Percentiles rank a stretch among this genome's conserved stretches.
These are phyloP conservation scores for Phytophthora brassicae DNA, from an alignment of 352 stramenopile genomes.

Conservation along the genomic window DNA sequence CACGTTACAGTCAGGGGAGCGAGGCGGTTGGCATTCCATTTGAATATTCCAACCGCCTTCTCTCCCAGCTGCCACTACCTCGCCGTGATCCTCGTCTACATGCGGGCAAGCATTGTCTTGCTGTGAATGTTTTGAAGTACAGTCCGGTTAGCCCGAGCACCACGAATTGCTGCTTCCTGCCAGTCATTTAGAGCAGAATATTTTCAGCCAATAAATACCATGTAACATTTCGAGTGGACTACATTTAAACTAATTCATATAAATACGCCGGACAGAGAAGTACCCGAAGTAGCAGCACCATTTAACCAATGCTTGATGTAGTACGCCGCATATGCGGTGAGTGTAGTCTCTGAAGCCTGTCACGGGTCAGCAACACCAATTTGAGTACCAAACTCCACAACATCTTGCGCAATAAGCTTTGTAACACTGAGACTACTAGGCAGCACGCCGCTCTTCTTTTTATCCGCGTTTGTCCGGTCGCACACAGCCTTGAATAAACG, in stretches of 20 bases:
- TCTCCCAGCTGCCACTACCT: neutral
- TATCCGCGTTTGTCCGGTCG: too few relatives aligned
- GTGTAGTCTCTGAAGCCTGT: too few relatives aligned
- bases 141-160: neutral
- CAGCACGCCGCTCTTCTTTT: too few relatives aligned
- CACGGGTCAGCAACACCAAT: too few relatives aligned
- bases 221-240: neutral
- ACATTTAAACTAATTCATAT: neutral
- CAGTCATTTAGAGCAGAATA: neutral
- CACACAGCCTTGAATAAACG: too few relatives aligned
- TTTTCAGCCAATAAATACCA: neutral
- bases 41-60: conserved; percentile 9
- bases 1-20: neutral
- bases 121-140: neutral
- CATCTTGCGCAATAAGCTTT: too few relatives aligned
- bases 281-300: too few relatives aligned
- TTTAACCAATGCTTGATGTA: too few relatives aligned
- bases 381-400: too few relatives aligned
- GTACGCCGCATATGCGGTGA: too few relatives aligned
- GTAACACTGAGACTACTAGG: too few relatives aligned
- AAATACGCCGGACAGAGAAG: neutral
- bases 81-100: conserved; percentile 3
- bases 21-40: conserved; percentile 10
- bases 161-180: neutral
- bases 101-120: conserved; percentile 10